A percentile compares a stretch with the other conserved stretches of the same genome.
Conservation (phyloP, 495 filamentous ascomycete genomes). For the Penicillium chermesinum region DNA sequence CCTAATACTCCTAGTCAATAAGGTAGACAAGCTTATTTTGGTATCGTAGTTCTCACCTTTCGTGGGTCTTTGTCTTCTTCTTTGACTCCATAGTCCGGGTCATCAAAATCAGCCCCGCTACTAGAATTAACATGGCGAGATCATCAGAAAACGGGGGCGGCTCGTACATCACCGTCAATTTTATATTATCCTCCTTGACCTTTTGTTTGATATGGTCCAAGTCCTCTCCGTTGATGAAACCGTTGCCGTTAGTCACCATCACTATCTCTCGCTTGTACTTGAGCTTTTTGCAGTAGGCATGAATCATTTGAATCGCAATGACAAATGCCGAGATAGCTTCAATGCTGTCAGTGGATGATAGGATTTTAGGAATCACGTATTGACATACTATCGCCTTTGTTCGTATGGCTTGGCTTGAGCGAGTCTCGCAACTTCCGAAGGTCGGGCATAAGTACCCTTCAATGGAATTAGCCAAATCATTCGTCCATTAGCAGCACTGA, state of each 20-base stretch:
- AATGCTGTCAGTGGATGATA: slow-evolving; percentile 8
- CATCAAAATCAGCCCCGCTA: slow-evolving; percentile 93
- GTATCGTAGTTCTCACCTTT: slow-evolving; percentile 49
- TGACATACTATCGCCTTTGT: slow-evolving; percentile 65
- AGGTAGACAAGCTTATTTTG: neutral
- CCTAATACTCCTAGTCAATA: slow-evolving; percentile 27
- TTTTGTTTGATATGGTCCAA: slow-evolving; percentile 62
- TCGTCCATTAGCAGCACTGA: neutral
- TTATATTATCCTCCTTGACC: slow-evolving; percentile 68
- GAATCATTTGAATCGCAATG: slow-evolving; percentile 82
- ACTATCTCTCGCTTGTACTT: slow-evolving; percentile 82
- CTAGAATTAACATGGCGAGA: slow-evolving; percentile 23
- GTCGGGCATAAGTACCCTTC: slow-evolving; percentile 62
- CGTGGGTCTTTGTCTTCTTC: slow-evolving; percentile 76
- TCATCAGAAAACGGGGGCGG: neutral
- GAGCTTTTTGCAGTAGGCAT: slow-evolving; percentile 72
- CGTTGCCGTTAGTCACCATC: slow-evolving; percentile 75
- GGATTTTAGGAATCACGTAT: neutral
- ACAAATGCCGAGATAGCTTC: slow-evolving; percentile 77
- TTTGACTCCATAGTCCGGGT: slow-evolving; percentile 82
- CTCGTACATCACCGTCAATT: slow-evolving; percentile 73
- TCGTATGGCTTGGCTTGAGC: slow-evolving; percentile 61
- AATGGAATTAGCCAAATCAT: neutral
- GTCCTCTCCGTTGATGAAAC: slow-evolving; percentile 59
- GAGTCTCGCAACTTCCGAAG: slow-evolving; percentile 56